Conservation (phyloP, 768 basidiomycete genomes). For the Gymnopilus junonius region DNA sequence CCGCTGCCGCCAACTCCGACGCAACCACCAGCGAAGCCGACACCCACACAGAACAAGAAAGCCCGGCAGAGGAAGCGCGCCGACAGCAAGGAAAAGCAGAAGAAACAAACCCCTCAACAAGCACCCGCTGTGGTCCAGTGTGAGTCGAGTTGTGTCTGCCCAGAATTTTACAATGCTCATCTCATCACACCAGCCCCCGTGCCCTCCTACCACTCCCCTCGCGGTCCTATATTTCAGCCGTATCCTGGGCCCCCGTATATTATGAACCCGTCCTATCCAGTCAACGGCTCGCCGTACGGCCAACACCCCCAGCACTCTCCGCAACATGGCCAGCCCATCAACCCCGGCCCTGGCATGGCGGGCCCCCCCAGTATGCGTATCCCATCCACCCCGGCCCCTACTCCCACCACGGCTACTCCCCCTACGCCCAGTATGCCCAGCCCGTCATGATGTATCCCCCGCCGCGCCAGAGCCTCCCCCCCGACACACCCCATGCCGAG, state of each 20-base stretch:
- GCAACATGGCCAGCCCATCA: constrained; percentile 37
- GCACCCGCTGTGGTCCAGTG: constrained; percentile 23
- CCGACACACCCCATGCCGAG: constrained; percentile 28
- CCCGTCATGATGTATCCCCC: constrained; percentile 75
- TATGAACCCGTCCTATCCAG: constrained; percentile 75
- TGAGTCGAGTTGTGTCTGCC: constrained; percentile 24
- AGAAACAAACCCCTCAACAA: constrained; percentile 25
- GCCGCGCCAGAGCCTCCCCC: constrained; percentile 40
- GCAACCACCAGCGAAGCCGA: constrained; percentile 48
- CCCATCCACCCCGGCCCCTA: constrained; percentile 61
- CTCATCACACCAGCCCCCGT: constrained; percentile 23
- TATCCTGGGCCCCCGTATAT: constrained; percentile 60
- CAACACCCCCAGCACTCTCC: constrained; percentile 38
- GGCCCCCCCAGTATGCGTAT: constrained; percentile 54
- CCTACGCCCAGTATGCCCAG: constrained; percentile 69
- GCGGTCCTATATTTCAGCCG: constrained; percentile 52
- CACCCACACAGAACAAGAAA: constrained; percentile 47
- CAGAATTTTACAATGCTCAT: constrained; percentile 10
- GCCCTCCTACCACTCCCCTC: constrained; percentile 34
- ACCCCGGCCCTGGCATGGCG: constrained; percentile 37
- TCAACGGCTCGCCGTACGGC: constrained; percentile 55
- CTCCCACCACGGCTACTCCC: constrained; percentile 56
- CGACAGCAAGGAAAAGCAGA: constrained; percentile 29
- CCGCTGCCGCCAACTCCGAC: constrained; percentile 49
- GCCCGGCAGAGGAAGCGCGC: constrained; percentile 57